Evolutionary conservation across 441 rosid genomes (phyloP).

Genomic region (Adansonia gregorii): DNA sequence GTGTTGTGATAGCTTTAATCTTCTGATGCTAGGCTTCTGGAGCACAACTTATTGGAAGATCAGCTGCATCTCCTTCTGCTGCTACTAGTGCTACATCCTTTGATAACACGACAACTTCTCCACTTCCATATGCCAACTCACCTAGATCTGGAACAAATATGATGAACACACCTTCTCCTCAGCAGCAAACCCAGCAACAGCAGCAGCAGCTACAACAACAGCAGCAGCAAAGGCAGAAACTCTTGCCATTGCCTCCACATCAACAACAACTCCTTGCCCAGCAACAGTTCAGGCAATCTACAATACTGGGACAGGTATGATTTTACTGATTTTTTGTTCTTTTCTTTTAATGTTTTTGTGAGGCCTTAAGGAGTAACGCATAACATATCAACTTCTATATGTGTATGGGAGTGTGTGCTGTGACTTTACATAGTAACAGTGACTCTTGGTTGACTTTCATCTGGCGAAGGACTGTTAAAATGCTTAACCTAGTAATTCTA

Average conservation of each 20-base stretch:
- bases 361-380: background rate
- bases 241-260: slow-evolving; percentile 83
- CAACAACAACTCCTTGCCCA: slow-evolving; percentile 79
- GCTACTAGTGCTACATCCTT: slow-evolving; percentile 62
- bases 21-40: slow-evolving; percentile 56
- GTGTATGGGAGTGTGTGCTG: background rate
- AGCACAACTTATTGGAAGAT: slow-evolving; percentile 71
- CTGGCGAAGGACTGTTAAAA: background rate
- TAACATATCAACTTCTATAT: background rate
- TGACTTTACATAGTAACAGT: background rate
- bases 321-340: slow-evolving; percentile 11
- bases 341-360: slow-evolving; percentile 1
- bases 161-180: slow-evolving; percentile 90
- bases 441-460: background rate
- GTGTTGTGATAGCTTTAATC: slow-evolving; percentile 24
- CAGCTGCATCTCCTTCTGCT: slow-evolving; percentile 88
- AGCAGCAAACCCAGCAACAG: slow-evolving; percentile 72
- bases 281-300: slow-evolving; percentile 81
- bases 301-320: slow-evolving; percentile 77
- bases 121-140: slow-evolving; percentile 87
- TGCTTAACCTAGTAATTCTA: background rate
- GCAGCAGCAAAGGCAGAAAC: slow-evolving; percentile 72
- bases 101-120: slow-evolving; percentile 81
- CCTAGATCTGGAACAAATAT: slow-evolving; percentile 81
- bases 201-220: slow-evolving; percentile 63